Evolutionary conservation across 768 basidiomycete genomes (phyloP).

Genomic region (Exidia glandulosa): DNA sequence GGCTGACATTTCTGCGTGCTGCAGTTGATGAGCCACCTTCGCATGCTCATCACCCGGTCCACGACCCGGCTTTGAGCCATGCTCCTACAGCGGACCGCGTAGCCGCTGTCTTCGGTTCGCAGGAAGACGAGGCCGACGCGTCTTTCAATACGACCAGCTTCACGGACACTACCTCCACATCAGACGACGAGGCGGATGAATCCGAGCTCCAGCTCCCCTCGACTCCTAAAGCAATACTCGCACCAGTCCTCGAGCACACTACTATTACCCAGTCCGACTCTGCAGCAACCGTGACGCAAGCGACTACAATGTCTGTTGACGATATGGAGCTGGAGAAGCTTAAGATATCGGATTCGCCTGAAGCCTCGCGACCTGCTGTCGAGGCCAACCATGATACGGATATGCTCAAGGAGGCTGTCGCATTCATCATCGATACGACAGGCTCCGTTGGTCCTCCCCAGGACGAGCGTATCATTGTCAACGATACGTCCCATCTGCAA

Average conservation of each 20-base stretch:
- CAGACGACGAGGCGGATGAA: conserved; percentile 21
- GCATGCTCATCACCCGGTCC: conserved; percentile 17
- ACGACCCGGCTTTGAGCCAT: conserved; percentile 39
- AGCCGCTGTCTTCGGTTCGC: conserved; percentile 43
- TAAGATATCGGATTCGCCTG: not conserved
- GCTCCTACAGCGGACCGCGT: conserved; percentile 65
- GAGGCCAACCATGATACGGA: not conserved
- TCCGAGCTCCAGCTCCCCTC: conserved; percentile 19
- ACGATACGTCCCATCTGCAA: conserved; percentile 2
- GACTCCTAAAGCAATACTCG: conserved; percentile 41
- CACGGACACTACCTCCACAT: not conserved
- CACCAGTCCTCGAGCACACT: conserved; percentile 25
- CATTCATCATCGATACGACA: conserved; percentile 33
- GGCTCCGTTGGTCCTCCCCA: conserved; percentile 12
- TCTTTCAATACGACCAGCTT: too few relatives aligned
- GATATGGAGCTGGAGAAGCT: too few relatives aligned
- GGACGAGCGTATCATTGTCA: conserved; percentile 3
- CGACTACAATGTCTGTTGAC: too few relatives aligned
- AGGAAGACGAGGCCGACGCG: conserved; percentile 15
- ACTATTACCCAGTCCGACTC: conserved; percentile 4
- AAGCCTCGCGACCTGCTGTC: conserved; percentile 1
- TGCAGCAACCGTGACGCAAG: too few relatives aligned
- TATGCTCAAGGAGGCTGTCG: conserved; percentile 18
- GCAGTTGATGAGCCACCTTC: not conserved
- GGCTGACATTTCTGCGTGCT: conserved; percentile 19